These are phyloP conservation scores for Umbelopsis sp. DNA, from an alignment of 192 early-diverging fungal species.

Conservation along the genomic window DNA sequence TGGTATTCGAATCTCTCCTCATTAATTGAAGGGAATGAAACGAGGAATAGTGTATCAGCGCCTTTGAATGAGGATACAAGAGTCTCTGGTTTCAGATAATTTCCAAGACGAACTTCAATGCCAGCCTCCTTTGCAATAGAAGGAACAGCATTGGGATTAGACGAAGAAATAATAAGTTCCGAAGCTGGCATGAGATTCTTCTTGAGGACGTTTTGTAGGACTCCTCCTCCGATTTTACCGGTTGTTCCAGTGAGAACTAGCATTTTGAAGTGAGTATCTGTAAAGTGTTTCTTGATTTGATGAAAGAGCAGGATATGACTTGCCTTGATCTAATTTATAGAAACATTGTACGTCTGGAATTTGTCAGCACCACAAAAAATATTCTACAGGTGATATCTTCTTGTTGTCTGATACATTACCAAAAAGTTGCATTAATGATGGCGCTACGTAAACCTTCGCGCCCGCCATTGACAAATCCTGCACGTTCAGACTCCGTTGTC, in stretches of 20 bases:
- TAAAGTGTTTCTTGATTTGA: too few species aligned
- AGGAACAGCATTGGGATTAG: not conserved
- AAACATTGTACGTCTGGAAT: too few species aligned
- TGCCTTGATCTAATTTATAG: too few species aligned
- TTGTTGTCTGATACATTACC: too few species aligned
- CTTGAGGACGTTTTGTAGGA: not conserved
- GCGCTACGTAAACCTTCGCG: too few species aligned
- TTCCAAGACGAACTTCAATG: constrained; percentile 12
- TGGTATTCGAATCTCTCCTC: not conserved
- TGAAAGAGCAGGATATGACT: too few species aligned
- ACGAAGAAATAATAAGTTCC: not conserved
- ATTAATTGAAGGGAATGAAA: not conserved
- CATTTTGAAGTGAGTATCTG: not conserved
- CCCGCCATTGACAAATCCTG: too few species aligned
- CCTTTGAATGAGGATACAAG: not conserved
- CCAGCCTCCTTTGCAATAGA: not conserved
- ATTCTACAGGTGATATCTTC: too few species aligned
- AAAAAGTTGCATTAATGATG: too few species aligned
- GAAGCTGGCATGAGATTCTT: not conserved
- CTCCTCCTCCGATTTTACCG: not conserved
- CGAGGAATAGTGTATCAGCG: not conserved
- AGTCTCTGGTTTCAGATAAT: not conserved
- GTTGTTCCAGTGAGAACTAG: not conserved
- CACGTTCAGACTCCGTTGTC: too few species aligned
- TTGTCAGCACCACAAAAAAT: too few species aligned